Evolutionary conservation across 2,329 filamentous ascomycete species (phyloP).

Genomic region (Diaporthe citriasiana): DNA sequence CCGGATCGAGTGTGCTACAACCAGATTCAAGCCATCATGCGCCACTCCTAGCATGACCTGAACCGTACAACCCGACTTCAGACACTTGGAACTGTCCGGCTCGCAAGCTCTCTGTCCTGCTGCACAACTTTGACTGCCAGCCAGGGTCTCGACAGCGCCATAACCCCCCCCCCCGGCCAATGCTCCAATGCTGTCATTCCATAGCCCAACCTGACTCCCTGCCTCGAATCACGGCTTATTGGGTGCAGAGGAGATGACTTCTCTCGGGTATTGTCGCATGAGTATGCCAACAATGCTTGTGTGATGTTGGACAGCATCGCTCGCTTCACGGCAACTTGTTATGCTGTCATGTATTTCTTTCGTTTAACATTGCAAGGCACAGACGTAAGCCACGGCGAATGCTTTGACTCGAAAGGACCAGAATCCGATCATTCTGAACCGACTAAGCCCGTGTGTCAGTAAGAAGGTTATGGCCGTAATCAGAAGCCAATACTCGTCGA

Average conservation of each 20-base stretch:
- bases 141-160: not conserved
- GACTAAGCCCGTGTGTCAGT: not conserved
- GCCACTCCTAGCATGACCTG: conserved; percentile 2
- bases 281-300: not conserved
- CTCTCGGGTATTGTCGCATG: not conserved
- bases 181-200: not conserved
- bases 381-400: not conserved
- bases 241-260: not conserved
- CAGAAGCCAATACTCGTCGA: not conserved
- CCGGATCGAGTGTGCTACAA: not conserved
- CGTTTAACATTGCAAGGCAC: not conserved
- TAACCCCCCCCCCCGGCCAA: not conserved
- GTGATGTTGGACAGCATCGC: not conserved
- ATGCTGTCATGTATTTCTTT: not conserved
- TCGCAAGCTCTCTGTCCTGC: not conserved
- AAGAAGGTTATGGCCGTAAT: conserved; percentile 1
- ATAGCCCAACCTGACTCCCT: not conserved
- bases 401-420: not conserved
- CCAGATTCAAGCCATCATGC: not conserved
- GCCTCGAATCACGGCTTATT: not conserved
- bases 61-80: not conserved
- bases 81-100: not conserved
- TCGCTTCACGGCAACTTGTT: not conserved
- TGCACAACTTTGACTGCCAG: not conserved
- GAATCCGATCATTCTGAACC: not conserved